A percentile compares a stretch with the other conserved stretches of the same genome.
phyloP scores from a whole-genome alignment of 2,329 filamentous ascomycete genomes.

The Alternaria metachromatica region DNA sequence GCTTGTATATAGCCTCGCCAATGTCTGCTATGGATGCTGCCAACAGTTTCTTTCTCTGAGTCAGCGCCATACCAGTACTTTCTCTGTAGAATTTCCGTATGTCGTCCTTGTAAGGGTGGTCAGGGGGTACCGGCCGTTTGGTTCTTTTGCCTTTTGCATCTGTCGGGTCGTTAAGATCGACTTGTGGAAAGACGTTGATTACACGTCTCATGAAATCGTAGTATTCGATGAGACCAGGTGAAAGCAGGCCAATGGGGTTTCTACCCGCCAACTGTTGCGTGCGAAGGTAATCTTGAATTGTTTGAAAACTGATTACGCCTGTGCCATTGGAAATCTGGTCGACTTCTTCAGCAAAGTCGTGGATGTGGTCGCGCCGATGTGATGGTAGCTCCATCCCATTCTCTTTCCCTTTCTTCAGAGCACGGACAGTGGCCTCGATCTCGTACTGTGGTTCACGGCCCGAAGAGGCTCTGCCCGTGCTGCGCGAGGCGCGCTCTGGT shows the following conservation, averaged over 20 bases:
- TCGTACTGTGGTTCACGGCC: constrained; percentile 40
- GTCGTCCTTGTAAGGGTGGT: constrained; percentile 13
- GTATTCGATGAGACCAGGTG: constrained; percentile 11
- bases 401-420: constrained; percentile 28
- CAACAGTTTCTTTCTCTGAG: constrained; percentile 2
- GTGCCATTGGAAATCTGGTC: constrained; percentile 25
- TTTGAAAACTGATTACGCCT: constrained; percentile 12
- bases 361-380: constrained; percentile 34
- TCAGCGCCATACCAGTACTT: constrained; percentile 5
- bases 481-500: constrained; percentile 13
- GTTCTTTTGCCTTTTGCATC: neutral
- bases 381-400: constrained; percentile 32
- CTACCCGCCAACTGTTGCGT: constrained; percentile 29
- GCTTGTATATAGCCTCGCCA: constrained; percentile 34
- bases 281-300: constrained; percentile 30
- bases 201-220: constrained; percentile 11
- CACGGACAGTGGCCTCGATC: constrained; percentile 34
- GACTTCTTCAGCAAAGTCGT: constrained; percentile 38
- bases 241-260: constrained; percentile 25
- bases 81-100: neutral
- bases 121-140: neutral
- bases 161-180: constrained; percentile 7
- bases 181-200: constrained; percentile 18
- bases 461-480: constrained; percentile 16
- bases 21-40: constrained; percentile 30